Conservation (phyloP, 2,329 filamentous ascomycete species). For the Fusarium siculi region DNA sequence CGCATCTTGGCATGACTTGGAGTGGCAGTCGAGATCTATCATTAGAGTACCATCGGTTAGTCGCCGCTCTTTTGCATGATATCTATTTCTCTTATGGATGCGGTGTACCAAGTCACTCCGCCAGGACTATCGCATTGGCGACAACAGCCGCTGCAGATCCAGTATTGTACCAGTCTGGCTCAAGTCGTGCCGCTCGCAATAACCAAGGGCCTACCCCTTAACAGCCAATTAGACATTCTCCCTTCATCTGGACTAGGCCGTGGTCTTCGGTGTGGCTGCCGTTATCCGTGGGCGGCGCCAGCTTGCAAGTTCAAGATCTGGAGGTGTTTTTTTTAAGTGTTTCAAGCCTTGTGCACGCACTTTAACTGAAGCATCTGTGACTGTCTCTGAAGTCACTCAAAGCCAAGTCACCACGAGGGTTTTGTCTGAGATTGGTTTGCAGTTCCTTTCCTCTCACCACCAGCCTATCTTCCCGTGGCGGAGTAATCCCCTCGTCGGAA, state of each 20-base stretch:
- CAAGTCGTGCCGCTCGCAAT: conserved; percentile 29
- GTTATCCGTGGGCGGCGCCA: background rate
- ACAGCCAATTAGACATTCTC: background rate
- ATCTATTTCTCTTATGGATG: conserved; percentile 10
- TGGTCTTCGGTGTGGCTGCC: conserved; percentile 9
- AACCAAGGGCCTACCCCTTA: conserved; percentile 18
- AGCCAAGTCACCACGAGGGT: background rate
- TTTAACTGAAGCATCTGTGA: conserved; percentile 14
- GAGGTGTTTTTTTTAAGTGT: background rate
- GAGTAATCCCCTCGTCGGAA: conserved; percentile 26
- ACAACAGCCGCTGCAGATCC: conserved; percentile 5
- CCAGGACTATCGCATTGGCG: conserved; percentile 6
- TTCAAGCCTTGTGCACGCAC: conserved; percentile 14
- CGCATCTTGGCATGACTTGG: conserved; percentile 20
- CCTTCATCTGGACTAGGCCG: background rate
- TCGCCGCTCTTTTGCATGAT: conserved; percentile 5
- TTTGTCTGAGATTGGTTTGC: background rate
- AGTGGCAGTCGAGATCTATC: background rate
- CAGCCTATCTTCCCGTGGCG: conserved; percentile 19
- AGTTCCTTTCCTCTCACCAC: background rate
- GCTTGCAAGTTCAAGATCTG: background rate
- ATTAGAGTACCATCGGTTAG: conserved; percentile 13
- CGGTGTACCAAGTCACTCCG: conserved; percentile 15
- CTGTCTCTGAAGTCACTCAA: background rate
- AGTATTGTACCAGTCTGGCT: background rate